Base-by-base conservation (phyloP, 2,329 filamentous ascomycete genomes). In the Aspergillus amoenus region DNA sequence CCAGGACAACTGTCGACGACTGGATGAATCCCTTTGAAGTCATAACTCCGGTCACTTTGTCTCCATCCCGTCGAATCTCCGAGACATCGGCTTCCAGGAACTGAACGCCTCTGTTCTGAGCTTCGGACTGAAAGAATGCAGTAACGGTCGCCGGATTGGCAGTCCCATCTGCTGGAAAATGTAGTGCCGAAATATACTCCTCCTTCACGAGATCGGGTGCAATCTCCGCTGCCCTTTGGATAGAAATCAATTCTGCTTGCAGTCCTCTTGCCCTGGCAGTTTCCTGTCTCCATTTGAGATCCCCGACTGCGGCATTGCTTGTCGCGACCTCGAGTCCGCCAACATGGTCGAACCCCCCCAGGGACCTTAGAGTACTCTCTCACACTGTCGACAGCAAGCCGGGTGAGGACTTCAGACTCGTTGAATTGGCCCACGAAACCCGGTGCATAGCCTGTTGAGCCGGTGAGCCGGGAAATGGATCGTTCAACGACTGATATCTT, bases 341-440 rank as follows among this genome's bases (percentile, higher is more conserved):
- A 2, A 69, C 63, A 12, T 44, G 50, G 34, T 68, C 60, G n/a
- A 71, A 69, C 8, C 65, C 69, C 69, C 18, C 58, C 61, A 0
- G 69, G 67, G 6, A 72, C 61, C 27, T 61, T 60, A n/a, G 56
- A 53, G 41, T 72, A 70, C 48, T 71, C 69, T 9, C 60, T 60
- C 6, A 71, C 68, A 0, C 63, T 72, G 5, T 71, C 66, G 22
- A 68, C 63, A 0, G 71, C 70, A 4, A 74, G 64, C 11, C 51
- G 65, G 1, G 71, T 74, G 12, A 73, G 57, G 2, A 67, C 61
- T 1, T 64, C 39, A 7, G 67, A 70, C 43, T 72, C 68, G 41
- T 74, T 74, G 52, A 68, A 70, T 54, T 74, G 70, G 21, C 71
- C 72, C 5, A 74, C 64, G 24, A 73, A 72, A 1, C 71, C 71